Conservation (phyloP, 2,329 filamentous ascomycete species). For the Xylaria polymorpha region DNA sequence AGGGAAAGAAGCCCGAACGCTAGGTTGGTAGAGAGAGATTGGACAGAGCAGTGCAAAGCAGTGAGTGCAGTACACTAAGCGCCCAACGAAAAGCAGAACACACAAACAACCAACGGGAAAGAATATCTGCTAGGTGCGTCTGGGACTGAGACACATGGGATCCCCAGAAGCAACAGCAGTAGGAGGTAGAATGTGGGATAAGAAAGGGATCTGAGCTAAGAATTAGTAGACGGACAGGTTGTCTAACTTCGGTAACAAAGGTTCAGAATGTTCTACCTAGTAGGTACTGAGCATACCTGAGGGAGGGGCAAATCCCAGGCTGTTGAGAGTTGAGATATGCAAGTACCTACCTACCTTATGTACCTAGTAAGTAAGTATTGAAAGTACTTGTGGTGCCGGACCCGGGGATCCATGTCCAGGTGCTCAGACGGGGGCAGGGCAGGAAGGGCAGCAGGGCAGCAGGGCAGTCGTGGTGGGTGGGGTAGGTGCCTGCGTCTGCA, state of each 20-base stretch:
- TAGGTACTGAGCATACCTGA: too few species aligned
- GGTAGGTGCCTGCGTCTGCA: not conserved
- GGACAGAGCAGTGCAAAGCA: not conserved
- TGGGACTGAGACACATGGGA: not conserved
- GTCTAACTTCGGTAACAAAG: not conserved
- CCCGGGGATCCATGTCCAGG: too few species aligned
- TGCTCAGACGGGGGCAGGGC: too few species aligned
- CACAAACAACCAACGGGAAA: not conserved
- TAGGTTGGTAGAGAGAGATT: not conserved
- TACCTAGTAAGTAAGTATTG: too few species aligned
- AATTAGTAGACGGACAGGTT: not conserved
- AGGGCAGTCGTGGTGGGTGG: not conserved
- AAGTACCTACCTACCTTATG: not conserved
- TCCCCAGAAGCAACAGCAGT: not conserved
- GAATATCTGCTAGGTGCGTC: not conserved
- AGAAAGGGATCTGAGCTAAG: not conserved
- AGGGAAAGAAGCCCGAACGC: not conserved
- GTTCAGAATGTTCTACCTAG: not conserved
- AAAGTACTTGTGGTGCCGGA: too few species aligned
- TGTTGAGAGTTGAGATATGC: slow-evolving; percentile 18
- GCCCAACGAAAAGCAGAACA: slow-evolving; percentile 5
- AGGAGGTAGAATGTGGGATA: not conserved
- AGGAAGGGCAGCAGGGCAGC: not conserved
- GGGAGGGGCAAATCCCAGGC: slow-evolving; percentile 25
- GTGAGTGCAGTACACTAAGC: not conserved